Conservation (phyloP, 2,329 filamentous ascomycete genomes). For the Colletotrichum somersetense region DNA sequence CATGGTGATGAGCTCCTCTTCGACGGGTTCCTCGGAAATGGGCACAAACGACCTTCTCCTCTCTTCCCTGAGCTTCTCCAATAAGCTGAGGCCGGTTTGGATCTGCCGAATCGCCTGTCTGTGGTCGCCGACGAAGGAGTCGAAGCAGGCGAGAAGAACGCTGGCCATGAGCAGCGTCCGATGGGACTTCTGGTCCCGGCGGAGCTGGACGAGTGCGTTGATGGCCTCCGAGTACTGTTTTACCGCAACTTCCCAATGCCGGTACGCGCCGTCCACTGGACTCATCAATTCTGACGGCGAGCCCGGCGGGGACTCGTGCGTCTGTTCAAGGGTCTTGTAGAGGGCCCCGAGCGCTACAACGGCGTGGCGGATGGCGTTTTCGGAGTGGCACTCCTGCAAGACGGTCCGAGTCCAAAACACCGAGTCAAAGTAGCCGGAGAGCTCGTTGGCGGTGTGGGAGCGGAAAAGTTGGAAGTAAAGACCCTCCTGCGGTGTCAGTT, state of each 20-base stretch:
- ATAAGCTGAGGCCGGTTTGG: slow-evolving; percentile 66
- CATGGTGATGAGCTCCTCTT: slow-evolving; percentile 72
- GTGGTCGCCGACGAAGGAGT: slow-evolving; percentile 75
- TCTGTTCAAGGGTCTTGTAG: slow-evolving; percentile 75
- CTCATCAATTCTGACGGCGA: slow-evolving; percentile 56
- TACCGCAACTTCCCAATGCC: slow-evolving; percentile 72
- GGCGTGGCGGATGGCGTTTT: slow-evolving; percentile 72
- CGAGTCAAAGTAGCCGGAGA: slow-evolving; percentile 76
- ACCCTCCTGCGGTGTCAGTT: slow-evolving; percentile 64
- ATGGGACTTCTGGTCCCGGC: slow-evolving; percentile 60
- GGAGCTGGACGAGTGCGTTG: slow-evolving; percentile 61
- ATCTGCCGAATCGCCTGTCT: slow-evolving; percentile 72
- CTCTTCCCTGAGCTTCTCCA: slow-evolving; percentile 66
- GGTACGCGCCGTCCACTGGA: slow-evolving; percentile 54
- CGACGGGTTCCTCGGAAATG: slow-evolving; percentile 61
- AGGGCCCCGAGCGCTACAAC: slow-evolving; percentile 75
- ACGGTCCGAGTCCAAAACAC: slow-evolving; percentile 75
- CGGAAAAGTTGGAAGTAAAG: slow-evolving; percentile 74
- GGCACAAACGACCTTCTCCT: slow-evolving; percentile 55
- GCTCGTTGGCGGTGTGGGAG: slow-evolving; percentile 70
- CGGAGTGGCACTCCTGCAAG: slow-evolving; percentile 72
- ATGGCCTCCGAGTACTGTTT: slow-evolving; percentile 70
- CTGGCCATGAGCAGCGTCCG: slow-evolving; percentile 73
- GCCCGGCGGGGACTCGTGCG: slow-evolving; percentile 62
- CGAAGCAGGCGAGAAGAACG: slow-evolving; percentile 76